Evolutionary conservation across 2,329 filamentous ascomycete genomes (phyloP).

Genomic region (Colletotrichum cereale): DNA sequence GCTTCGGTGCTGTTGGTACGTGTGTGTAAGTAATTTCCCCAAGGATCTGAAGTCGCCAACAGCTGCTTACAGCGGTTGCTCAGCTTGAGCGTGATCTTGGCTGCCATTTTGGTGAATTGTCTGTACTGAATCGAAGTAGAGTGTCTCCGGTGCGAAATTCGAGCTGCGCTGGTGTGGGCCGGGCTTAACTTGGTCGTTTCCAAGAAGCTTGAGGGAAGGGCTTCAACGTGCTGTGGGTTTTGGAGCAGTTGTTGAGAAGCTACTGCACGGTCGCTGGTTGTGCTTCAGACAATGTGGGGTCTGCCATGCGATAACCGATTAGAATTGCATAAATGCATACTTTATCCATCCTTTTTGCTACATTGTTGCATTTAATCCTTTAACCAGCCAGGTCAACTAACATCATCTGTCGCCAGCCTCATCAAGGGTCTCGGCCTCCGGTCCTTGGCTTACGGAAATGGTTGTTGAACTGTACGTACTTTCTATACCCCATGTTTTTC

Average conservation of each 20-base stretch:
- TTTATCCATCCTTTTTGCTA: background rate
- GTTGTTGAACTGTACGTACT: too few species aligned
- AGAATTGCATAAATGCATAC: background rate
- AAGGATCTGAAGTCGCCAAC: background rate
- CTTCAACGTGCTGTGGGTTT: constrained; percentile 14
- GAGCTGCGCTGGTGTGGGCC: constrained; percentile 10
- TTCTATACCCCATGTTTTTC: background rate
- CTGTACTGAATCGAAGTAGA: background rate
- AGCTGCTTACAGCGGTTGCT: constrained; percentile 53
- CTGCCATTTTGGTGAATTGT: constrained; percentile 43
- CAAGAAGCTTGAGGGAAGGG: constrained; percentile 18
- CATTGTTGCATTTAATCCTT: background rate
- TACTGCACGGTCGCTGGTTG: constrained; percentile 32
- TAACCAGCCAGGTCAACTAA: background rate
- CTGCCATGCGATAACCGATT: background rate
- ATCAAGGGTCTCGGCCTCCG: background rate
- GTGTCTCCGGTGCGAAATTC: constrained; percentile 5
- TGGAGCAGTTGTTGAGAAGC: constrained; percentile 35
- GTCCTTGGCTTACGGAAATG: background rate
- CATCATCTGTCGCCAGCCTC: background rate
- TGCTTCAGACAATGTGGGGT: constrained; percentile 19
- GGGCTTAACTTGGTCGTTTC: constrained; percentile 3
- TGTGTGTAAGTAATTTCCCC: constrained; percentile 21
- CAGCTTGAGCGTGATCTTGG: constrained; percentile 56
- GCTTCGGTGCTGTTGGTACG: constrained; percentile 55